Base-by-base conservation (phyloP, 2,329 filamentous ascomycete genomes). In the Fusarium mangiferae region DNA sequence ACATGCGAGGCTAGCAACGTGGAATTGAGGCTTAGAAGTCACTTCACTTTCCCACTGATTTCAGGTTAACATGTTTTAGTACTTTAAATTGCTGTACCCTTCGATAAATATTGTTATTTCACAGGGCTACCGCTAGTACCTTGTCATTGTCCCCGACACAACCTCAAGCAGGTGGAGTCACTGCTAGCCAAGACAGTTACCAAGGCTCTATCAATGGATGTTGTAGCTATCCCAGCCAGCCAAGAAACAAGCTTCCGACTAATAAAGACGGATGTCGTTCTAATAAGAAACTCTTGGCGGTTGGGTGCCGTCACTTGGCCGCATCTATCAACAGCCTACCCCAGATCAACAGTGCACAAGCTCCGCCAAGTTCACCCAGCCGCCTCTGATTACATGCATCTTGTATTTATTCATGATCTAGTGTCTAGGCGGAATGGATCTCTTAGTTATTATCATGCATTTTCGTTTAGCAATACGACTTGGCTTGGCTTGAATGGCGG, bases 311-410 rank as follows among this genome's bases (percentile, higher is more conserved):
- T 22, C 33, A 56, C 65, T 70, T 70, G 58, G 67, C 65, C 36
- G 48, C 66, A 52, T 58, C 35, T 38, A 44, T 57, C 22, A 42
- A 28, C 22, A 22, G 30, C 42, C 58, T 69, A 72, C 69, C 69
- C 68, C 68, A 22, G 68, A 72, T 72, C 39, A 64, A 55, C 69
- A 24, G 26, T 55, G 52, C 68, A 45, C 63, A 72, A 69, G 63
- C 57, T 64, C 57, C 20, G 65, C 66, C 58, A 69, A 69, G 66
- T 58, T 64, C 35, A 45, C 66, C 66, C 58, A 69, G 65, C 65
- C 39, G 52, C 58, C 36, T 52, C 33, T 67, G 59, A 41, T 55
- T 63, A 49, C 26, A 55, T 68, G 56, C 64, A 49, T 39, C 35
- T 24, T 46, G 28, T 38, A 5, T 24, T 49, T 49, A 39, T 68